A percentile compares a stretch with the other conserved stretches of the same genome.
Conservation (phyloP, 805 yeast species). For the Hanseniaspora lachancei region DNA sequence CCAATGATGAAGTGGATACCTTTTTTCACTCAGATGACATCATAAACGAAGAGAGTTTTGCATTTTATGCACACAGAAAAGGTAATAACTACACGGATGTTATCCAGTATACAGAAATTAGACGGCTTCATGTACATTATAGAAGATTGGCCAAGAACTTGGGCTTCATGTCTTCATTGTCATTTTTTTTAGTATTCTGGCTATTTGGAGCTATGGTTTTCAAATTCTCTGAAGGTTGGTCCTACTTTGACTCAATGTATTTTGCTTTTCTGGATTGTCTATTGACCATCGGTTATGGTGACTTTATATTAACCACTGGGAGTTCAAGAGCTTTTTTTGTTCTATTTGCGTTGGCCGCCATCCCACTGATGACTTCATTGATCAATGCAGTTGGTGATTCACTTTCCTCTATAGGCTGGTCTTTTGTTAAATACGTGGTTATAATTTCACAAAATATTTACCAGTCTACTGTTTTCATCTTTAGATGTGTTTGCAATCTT, state of each 20-base stretch:
- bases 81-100: constrained; percentile 26
- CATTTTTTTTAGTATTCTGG: constrained; percentile 47
- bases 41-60: neutral
- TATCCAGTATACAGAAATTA: constrained; percentile 46
- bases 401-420: constrained; percentile 26
- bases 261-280: constrained; percentile 57
- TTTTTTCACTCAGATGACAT: neutral
- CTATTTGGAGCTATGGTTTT: constrained; percentile 61
- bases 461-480: neutral
- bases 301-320: constrained; percentile 45
- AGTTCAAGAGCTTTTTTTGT: constrained; percentile 66
- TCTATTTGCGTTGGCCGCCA: constrained; percentile 68
- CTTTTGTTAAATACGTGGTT: constrained; percentile 14
- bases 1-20: neutral
- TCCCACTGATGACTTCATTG: constrained; percentile 76
- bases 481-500: neutral
- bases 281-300: constrained; percentile 79
- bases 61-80: constrained; percentile 10
- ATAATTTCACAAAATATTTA: neutral
- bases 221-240: constrained; percentile 51
- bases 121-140: constrained; percentile 35
- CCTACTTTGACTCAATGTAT: constrained; percentile 57
- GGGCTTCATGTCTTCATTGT: constrained; percentile 31
- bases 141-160: constrained; percentile 28
- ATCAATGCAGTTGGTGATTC: constrained; percentile 62